These are phyloP conservation scores for Xylaria bambusicola DNA, from an alignment of 495 filamentous ascomycete species.

Conservation along the genomic window DNA sequence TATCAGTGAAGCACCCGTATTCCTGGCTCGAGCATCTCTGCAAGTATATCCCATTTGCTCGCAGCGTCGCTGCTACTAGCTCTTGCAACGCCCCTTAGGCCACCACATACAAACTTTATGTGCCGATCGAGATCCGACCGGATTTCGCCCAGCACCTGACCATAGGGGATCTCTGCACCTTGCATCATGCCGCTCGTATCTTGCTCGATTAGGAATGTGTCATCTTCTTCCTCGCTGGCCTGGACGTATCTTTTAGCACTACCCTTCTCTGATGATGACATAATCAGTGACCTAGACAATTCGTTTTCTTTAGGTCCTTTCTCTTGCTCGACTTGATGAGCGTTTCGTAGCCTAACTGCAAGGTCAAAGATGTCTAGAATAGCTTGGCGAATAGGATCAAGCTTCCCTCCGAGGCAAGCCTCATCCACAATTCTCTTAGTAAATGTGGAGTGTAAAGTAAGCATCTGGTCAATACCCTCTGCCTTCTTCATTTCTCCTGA, in stretches of 20 bases:
- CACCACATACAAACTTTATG: constrained; percentile 55
- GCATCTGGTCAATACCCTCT: constrained; percentile 81
- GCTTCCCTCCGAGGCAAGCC: constrained; percentile 64
- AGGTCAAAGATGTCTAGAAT: constrained; percentile 67
- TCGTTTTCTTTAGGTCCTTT: constrained; percentile 44
- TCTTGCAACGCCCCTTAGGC: constrained; percentile 59
- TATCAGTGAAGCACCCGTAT: constrained; percentile 31
- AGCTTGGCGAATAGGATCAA: constrained; percentile 64
- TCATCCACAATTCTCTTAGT: constrained; percentile 62
- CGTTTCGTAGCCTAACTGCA: constrained; percentile 51
- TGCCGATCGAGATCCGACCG: constrained; percentile 52
- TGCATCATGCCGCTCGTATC: constrained; percentile 29
- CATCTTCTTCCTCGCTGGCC: constrained; percentile 43
- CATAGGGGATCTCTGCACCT: constrained; percentile 38
- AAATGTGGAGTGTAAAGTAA: constrained; percentile 65
- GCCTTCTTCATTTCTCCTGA: constrained; percentile 55
- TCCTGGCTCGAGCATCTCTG: constrained; percentile 59
- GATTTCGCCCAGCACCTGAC: constrained; percentile 44
- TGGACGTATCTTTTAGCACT: constrained; percentile 32
- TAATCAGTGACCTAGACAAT: constrained; percentile 34
- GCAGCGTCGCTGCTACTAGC: constrained; percentile 53
- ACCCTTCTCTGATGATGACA: constrained; percentile 26
- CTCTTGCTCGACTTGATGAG: constrained; percentile 41
- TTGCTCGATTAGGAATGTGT: constrained; percentile 35
- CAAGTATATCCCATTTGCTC: constrained; percentile 59